Percentiles rank a stretch among this genome's conserved stretches.
Conservation (phyloP, 306 rosid genomes). For the Astragalus membranaceus region DNA sequence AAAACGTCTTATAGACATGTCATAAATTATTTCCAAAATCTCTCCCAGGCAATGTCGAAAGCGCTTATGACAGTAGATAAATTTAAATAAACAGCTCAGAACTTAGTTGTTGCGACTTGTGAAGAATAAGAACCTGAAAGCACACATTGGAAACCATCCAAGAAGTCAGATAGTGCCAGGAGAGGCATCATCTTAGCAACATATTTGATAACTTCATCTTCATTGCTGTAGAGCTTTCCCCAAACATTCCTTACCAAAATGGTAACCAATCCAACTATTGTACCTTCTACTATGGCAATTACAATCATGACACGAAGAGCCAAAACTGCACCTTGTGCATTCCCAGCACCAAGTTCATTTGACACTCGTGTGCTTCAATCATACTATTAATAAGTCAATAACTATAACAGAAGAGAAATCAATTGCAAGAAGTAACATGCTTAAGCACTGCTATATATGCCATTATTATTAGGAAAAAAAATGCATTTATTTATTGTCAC, state of each 20-base stretch:
- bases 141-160: slow-evolving; percentile 63
- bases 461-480: neutral
- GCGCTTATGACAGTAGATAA: too few species aligned
- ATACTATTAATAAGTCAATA: neutral
- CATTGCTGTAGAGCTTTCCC: slow-evolving; percentile 58
- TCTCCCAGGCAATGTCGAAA: too few species aligned
- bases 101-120: neutral
- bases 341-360: slow-evolving; percentile 54
- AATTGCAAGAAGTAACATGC: neutral
- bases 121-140: slow-evolving; percentile 45
- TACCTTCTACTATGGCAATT: slow-evolving; percentile 37
- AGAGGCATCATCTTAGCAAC: slow-evolving; percentile 55
- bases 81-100: too few species aligned
- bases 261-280: slow-evolving; percentile 27
- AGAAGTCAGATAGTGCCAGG: slow-evolving; percentile 55
- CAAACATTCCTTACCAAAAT: slow-evolving; percentile 39
- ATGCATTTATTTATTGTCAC: neutral
- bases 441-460: neutral
- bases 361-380: slow-evolving; percentile 47
- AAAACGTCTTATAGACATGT: too few species aligned
- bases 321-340: slow-evolving; percentile 37
- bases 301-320: slow-evolving; percentile 41
- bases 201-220: slow-evolving; percentile 42
- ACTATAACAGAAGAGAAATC: neutral
- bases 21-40: too few species aligned